Conservation (phyloP, 208 protist species). For the Trypanosoma theileri region DNA sequence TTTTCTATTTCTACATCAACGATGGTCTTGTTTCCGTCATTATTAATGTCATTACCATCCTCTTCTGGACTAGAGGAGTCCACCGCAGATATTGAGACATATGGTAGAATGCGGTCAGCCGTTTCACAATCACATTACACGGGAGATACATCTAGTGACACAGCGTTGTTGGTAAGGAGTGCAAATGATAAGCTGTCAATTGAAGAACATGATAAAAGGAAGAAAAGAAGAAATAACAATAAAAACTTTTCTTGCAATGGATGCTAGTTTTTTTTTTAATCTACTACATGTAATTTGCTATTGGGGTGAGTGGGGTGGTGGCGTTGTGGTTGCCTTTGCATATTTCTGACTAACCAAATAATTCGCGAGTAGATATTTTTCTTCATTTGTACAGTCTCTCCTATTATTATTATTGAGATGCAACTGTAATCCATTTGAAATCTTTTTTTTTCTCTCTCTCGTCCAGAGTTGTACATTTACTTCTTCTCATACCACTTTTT, state of each 20-base stretch:
- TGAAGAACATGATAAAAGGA: neutral
- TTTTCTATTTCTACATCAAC: neutral
- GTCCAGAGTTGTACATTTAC: neutral
- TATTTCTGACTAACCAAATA: too few species aligned
- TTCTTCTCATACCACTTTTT: slow-evolving; percentile 20
- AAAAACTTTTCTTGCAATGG: neutral
- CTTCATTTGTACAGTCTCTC: neutral
- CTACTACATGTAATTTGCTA: too few species aligned
- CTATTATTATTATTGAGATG: neutral
- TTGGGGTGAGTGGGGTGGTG: too few species aligned
- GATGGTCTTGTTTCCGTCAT: too few species aligned
- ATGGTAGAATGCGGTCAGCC: too few species aligned
- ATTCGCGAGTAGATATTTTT: neutral
- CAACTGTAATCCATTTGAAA: too few species aligned
- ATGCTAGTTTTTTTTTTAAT: too few species aligned
- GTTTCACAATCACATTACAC: too few species aligned
- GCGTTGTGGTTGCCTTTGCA: too few species aligned
- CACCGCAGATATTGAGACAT: too few species aligned
- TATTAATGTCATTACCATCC: too few species aligned
- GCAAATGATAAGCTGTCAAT: neutral
- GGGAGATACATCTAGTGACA: neutral
- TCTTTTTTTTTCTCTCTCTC: neutral
- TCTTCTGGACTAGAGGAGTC: too few species aligned
- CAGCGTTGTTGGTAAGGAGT: neutral
- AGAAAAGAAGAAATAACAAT: neutral